Base-by-base conservation (phyloP, 2,329 filamentous ascomycete genomes). In the Ambrosiella xylebori region DNA sequence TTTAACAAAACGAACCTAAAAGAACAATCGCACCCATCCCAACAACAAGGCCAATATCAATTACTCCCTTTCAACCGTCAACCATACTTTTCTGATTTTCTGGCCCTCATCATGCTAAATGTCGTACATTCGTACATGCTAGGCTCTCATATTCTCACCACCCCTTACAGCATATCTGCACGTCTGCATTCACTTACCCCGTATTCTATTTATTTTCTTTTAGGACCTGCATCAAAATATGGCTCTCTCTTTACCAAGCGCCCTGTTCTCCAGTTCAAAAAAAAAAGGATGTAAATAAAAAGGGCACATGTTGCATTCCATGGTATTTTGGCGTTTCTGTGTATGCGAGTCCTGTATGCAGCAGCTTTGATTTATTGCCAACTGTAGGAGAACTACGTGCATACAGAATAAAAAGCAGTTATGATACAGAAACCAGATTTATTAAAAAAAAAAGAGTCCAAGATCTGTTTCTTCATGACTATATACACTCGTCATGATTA, bases 341-440 rank as follows among this genome's bases (percentile, higher is more conserved):
- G 19, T 51, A 51, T 51, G 47, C 47, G 47, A 51, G 47, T 51
- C 27, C 47, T 51, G 47, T 51, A 51, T 51, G 47, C 19, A 51
- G 8, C 17, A 51, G 9, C 47, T 51, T 51, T 51, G 47, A 19
- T 11, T 27, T 11, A 51, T 35, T 2, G 47, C 17, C 47, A 51
- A 19, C 17, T 27, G 19, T 11, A 9, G 47, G 9, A 35, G 19
- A 17, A 19, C 5, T 6, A 19, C 37, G 47, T 51, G 47, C 47
- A 12, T 51, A 51, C 27, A 35, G n/a, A 51, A n/a, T 4, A 13
- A 41, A 41, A 12, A 41, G 8, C n/a, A 27, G 27, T 27, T 2
- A 27, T 27, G 27, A 27, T 27, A 27, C 3, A 27, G 27, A 27
- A 27, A 27, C 27, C 27, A 4, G 27, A 27, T 27, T 27, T 27